Evolutionary conservation across 148 eudicot genomes (phyloP), one percentile per base, ranked within the genome.

Genomic region (Spergularia marina): DNA sequence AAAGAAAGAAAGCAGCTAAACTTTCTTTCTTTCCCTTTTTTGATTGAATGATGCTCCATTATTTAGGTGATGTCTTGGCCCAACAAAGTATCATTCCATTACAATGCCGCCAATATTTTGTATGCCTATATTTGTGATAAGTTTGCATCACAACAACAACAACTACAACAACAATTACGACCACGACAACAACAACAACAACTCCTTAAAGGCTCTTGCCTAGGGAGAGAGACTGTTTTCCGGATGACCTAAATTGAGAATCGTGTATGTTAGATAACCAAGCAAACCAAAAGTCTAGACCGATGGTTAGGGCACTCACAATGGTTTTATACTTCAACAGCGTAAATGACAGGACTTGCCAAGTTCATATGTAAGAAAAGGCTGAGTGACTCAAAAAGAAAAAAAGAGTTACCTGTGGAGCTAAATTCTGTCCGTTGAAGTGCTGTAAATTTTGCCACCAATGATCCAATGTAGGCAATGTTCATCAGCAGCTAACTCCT

Each of bases 11-110:
- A 60, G 59, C 36, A 66, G 20, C 53, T 16, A 65, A 75, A 65
- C 77, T 75, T 70, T 59, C n/a, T 34, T 25, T 60, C n/a, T 70
- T 70, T 60, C 58, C 47, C 34, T 51, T 77, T 77, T 77, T 69
- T 60, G 79, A 65, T 70, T 77, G 49, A 77, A 77, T 70, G 65
- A 77, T 77, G 74, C 79, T 77, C 79, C 74, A 77, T 77, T 69
- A 77, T 77, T 77, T 68, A 59, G 74, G 74, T 49, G 68, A 69
- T 69, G 68, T 69, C 60, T 77, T 34, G 52, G 68, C 60, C 74
- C 53, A 77, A 58, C 54, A 36, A 61, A 70, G 68, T 49, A 69
- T 70, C 68, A 34, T 70, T 70, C 79, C 73, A 68, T 76, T 71
- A 58, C 21, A 36, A 51, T 76, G 65, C 56, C 36, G 62, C n/a